phyloP scores from a whole-genome alignment of 2,329 filamentous ascomycete species.

The Mycosphaerella sp. region DNA sequence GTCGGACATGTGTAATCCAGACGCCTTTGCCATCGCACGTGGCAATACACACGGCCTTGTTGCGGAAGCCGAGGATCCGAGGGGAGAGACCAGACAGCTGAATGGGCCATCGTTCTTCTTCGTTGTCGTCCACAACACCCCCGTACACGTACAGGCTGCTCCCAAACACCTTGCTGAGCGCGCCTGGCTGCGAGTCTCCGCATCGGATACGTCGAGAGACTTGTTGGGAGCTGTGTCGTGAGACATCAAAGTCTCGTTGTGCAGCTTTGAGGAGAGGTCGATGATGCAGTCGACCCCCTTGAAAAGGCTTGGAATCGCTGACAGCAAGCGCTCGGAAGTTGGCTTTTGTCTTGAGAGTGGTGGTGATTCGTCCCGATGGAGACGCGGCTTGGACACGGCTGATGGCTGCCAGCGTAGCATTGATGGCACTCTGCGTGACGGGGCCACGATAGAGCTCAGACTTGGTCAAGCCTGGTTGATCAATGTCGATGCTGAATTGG shows the following conservation, averaged over 20 bases:
- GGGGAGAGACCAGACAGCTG: constrained; percentile 21
- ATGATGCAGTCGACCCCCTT: constrained; percentile 35
- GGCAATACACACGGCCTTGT: constrained; percentile 33
- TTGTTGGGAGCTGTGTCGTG: constrained; percentile 32
- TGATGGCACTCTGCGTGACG: constrained; percentile 37
- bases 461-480: constrained; percentile 37
- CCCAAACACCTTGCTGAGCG: constrained; percentile 36
- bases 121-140: constrained; percentile 35
- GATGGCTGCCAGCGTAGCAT: constrained; percentile 36
- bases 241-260: constrained; percentile 36
- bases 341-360: constrained; percentile 25
- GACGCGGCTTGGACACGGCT: constrained; percentile 33
- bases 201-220: constrained; percentile 41
- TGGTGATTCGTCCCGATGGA: constrained; percentile 14
- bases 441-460: constrained; percentile 38
- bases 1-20: constrained; percentile 40
- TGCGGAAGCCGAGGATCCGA: constrained; percentile 35
- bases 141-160: constrained; percentile 39
- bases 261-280: constrained; percentile 38
- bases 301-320: constrained; percentile 34
- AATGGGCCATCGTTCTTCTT: constrained; percentile 11
- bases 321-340: constrained; percentile 32
- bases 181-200: constrained; percentile 40
- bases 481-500: constrained; percentile 39
- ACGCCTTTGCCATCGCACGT: constrained; percentile 38